These are phyloP conservation scores for Elaeis oleifera DNA, from an alignment of 202 grass and related monocot species.

Conservation along the genomic window DNA sequence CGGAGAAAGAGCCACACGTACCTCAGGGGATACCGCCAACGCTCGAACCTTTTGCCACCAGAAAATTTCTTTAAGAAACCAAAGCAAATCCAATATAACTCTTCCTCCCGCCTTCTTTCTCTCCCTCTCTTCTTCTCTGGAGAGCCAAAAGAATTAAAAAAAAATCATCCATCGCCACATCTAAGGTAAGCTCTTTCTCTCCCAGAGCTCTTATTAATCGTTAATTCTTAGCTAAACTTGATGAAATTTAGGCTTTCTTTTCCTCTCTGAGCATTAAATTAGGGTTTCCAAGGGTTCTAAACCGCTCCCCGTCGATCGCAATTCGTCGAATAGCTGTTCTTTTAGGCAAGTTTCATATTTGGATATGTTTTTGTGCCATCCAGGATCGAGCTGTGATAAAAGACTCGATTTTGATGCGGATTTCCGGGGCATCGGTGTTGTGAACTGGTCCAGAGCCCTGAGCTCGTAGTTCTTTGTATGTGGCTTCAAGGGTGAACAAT, in stretches of 20 bases:
- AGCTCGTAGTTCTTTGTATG: constrained; percentile 19
- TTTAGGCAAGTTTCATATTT: constrained; percentile 13
- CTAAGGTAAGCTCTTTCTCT: too few species aligned
- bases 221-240: not conserved
- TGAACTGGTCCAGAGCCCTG: not conserved
- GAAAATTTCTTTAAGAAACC: too few species aligned
- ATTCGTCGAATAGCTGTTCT: not conserved
- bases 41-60: too few species aligned
- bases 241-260: not conserved
- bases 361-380: constrained; percentile 2
- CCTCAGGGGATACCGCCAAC: too few species aligned
- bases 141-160: too few species aligned
- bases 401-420: constrained; percentile 24
- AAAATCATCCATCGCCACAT: too few species aligned
- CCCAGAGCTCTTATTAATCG: too few species aligned
- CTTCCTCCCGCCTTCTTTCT: too few species aligned
- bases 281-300: constrained; percentile 8
- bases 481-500: constrained; percentile 34
- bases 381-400: constrained; percentile 7
- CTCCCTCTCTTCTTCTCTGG: too few species aligned
- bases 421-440: not conserved
- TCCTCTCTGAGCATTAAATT: not conserved
- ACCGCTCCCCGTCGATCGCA: not conserved
- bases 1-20: too few species aligned
- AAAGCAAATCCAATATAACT: too few species aligned